Base-by-base conservation (phyloP, 345 rosid species). In the Citrus inodora region DNA sequence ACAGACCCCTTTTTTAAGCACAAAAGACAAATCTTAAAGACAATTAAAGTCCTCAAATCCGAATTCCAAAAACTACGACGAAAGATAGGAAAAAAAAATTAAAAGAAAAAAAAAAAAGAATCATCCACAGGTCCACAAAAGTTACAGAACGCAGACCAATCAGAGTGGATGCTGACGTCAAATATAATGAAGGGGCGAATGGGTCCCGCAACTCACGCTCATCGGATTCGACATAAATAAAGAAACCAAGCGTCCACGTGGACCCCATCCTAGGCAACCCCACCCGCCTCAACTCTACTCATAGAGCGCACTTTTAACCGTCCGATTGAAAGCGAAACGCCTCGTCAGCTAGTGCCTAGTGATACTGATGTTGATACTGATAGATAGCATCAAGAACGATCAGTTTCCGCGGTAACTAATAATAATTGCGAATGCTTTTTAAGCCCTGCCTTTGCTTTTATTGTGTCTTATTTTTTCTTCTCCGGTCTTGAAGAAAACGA, bases 161-260 rank as follows among this genome's bases (percentile, higher is more conserved):
- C 59, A 75, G 27, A 75, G 6, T 48, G 17, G 33, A 22, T 8
- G 58, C 24, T 65, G 32, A 65, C 51, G 48, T 51, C 33, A 53
- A 21, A 66, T 37, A 42, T 33, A 76, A 75, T 46, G 2, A n/a
- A n/a, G 16, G 51, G 51, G 4, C 9, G 0, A 0, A 17, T 1
- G 79, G 79, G 79, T 55, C 73, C 79, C 73, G 25, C 38, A 6
- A 1, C 51, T 46, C 1, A 2, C 7, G 7, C 19, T 8, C 79
- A 67, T 67, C 17, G 79, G 79, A 76, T 76, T 76, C 79, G 71
- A 67, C n/a, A 65, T 1, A 4, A 66, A 66, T 13, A 14, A 66
- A 53, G 8, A 11, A 63, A 66, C 35, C 55, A 33, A 66, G 53
- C 7, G 63, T 30, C 51, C 53, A 32, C 5, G 42, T 33, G 30